Evolutionary conservation across 306 rosid genomes (phyloP), one percentile per base, ranked within the genome.

Genomic region (Hippophae rhamnoides): DNA sequence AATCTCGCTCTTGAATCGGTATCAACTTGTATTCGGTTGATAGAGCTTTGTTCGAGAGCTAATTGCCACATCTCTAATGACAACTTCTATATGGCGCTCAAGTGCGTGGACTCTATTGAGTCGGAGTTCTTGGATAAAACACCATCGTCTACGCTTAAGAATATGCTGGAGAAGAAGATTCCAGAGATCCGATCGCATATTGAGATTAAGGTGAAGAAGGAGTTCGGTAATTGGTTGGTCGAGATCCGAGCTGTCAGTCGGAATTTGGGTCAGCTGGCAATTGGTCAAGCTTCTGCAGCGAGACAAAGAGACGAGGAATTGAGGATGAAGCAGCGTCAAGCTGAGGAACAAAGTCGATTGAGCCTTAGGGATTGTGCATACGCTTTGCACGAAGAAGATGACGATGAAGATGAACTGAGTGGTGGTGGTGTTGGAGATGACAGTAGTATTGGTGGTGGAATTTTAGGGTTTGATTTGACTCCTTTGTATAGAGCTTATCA

Each of bases 321-420:
- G 47, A 68, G 99, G 56, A 93, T 86, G 60, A 93, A 93, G 83
- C 99, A 93, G 84, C 89, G 99, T 2, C 95, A 93, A 63, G 99
- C 99, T 27, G 99, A 93, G 86, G 99, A 93, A 70, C 99, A 93
- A 82, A 88, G 96, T 54, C 82, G 99, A 49, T 95, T 93, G 53
- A 93, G 97, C 64, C 79, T 93, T 9, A 68, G 99, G 45, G 99
- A 93, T 60, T 88, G 97, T 13, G 93, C 85, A 38, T 93, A 93
- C 67, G 89, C 89, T 13, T 64, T 93, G 71, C 90, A 93, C 71
- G 95, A 84, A 59, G 99, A 92, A 7, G 94, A 92, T 13, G 99
- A 85, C 6, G 94, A 92, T 13, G 99, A 85, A 11, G 95, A 92
- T 41, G 96, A 68, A 56, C 54, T 80, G 13, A 59, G 71, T 10